Percentiles rank a stretch among this genome's conserved stretches.
Conservation (phyloP, 108 stramenopile species). For the Pseudonitzschia pungens region DNA sequence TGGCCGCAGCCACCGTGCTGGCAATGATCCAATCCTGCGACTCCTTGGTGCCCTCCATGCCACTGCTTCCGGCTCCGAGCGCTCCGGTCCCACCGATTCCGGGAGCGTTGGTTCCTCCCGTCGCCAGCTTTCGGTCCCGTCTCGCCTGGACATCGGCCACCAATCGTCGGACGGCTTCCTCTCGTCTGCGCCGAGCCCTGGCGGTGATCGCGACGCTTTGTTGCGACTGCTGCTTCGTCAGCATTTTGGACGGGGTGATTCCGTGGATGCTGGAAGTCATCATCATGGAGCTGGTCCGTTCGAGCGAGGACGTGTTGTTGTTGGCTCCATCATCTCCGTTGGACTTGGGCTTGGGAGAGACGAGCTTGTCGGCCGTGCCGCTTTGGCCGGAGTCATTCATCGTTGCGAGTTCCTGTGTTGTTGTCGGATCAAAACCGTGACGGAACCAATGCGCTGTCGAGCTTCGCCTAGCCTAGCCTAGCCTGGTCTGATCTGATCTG, state of each 20-base stretch:
- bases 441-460: no score
- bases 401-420: no score
- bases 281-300: no score
- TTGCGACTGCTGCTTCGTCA: not conserved
- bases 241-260: not conserved
- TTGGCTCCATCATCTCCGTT: no score
- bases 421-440: no score
- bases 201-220: constrained; percentile 29
- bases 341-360: no score
- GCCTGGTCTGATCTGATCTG: no score
- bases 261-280: not conserved
- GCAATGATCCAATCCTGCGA: constrained; percentile 75
- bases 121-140: constrained; percentile 35
- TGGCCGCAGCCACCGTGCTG: constrained; percentile 68
- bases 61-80: not conserved
- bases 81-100: not conserved
- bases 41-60: constrained; percentile 34
- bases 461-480: no score
- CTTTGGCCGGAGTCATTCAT: no score
- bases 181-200: constrained; percentile 65
- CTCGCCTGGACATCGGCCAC: constrained; percentile 80
- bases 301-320: no score
- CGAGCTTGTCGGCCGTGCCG: no score
- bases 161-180: constrained; percentile 81
- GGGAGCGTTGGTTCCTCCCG: not conserved